Evolutionary conservation across 129 eudicot genomes (phyloP).

Genomic region (Pulicaria dysenterica): DNA sequence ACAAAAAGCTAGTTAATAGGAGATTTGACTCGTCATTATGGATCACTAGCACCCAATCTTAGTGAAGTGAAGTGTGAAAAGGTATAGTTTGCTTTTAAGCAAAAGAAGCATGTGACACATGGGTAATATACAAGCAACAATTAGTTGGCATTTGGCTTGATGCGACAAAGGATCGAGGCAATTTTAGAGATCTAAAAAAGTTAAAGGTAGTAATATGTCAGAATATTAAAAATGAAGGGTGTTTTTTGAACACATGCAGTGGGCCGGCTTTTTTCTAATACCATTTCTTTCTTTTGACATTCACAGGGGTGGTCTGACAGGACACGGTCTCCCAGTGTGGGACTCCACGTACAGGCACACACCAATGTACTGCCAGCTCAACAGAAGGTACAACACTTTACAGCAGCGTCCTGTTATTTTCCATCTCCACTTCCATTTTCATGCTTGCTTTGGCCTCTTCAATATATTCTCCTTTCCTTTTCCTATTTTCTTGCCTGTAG

Average conservation of each 20-base stretch:
- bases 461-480: too few species aligned
- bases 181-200: not conserved
- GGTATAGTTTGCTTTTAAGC: not conserved
- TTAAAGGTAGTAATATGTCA: not conserved
- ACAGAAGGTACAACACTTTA: slow-evolving; percentile 29
- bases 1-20: too few species aligned
- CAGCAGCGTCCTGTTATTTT: slow-evolving; percentile 40
- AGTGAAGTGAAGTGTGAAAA: too few species aligned
- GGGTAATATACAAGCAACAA: not conserved
- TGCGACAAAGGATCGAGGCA: not conserved
- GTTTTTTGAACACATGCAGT: not conserved
- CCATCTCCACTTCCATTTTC: slow-evolving; percentile 30
- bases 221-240: not conserved
- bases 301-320: slow-evolving; percentile 31
- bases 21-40: too few species aligned
- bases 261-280: slow-evolving; percentile 39
- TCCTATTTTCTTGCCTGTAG: too few species aligned
- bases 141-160: slow-evolving; percentile 30
- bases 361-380: slow-evolving; percentile 32
- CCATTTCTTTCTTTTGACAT: slow-evolving; percentile 35
- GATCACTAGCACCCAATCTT: too few species aligned
- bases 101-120: not conserved
- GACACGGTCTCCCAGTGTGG: slow-evolving; percentile 33
- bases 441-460: not conserved
- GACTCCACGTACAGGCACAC: slow-evolving; percentile 42